Evolutionary conservation across 2,329 filamentous ascomycete genomes (phyloP), one percentile per base, ranked within the genome.

Genomic region (Apiospora saccharicola): DNA sequence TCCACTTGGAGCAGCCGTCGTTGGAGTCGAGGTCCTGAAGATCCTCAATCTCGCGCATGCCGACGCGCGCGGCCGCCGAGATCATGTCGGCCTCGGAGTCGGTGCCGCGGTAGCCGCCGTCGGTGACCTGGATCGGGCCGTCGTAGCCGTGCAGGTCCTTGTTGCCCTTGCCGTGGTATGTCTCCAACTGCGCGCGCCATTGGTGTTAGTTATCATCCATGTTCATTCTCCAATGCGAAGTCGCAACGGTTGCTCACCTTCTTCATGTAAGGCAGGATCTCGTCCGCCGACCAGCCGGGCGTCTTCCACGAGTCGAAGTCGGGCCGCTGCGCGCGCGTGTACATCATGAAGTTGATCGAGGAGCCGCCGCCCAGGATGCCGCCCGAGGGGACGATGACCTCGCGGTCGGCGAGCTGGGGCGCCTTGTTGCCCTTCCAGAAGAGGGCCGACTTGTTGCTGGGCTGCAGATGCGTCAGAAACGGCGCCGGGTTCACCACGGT

Each of bases 341-440:
- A 82, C 80, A 87, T 85, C 82, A 86, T 83, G 73, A 86, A 85
- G 72, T 87, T 87, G 49, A 87, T 85, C 2, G 85, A 84, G 0
- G 83, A 85, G 12, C 88, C 89, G 24, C 89, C 89, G 30, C 89
- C 89, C 0, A 91, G 81, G 0, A 85, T 84, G 26, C 86, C 86
- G 7, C 82, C 83, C 5, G 76, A 75, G 0, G 82, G 82, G 1
- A 86, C 80, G 22, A 85, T 80, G 1, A 79, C 81, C 71, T 83
- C 82, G n/a, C 87, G 80, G 19, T 83, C 82, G 67, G 82, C 85
- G 3, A 90, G 82, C 30, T 86, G 76, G 37, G 76, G 70, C 13
- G 77, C 77, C 57, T 75, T 76, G 22, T 57, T 73, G 3, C 76
- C 71, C 74, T 87, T 82, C 77, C 89, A 89, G 77, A 90, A 89